phyloP scores from a whole-genome alignment of 768 basidiomycete genomes.

The Termitomyces sp. region DNA sequence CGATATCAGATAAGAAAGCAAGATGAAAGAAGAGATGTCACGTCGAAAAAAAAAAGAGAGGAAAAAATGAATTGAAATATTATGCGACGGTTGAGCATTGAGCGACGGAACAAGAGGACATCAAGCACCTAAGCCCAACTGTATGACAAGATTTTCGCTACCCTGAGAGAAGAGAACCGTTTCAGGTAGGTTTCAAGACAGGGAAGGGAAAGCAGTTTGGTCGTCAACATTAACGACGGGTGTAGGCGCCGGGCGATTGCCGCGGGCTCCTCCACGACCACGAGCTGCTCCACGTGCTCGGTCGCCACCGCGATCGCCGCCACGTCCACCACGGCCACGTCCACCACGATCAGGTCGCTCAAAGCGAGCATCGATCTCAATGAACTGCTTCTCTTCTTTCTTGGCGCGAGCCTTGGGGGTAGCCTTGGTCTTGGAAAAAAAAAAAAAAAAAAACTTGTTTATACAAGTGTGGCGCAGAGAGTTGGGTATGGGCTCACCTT shows the following conservation, averaged over 20 bases:
- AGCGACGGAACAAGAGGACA: conserved; percentile 9
- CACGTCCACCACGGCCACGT: conserved; percentile 47
- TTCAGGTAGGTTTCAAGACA: conserved; percentile 38
- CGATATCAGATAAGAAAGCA: conserved; percentile 15
- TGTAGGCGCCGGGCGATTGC: conserved; percentile 32
- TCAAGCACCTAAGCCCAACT: conserved; percentile 9
- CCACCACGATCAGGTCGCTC: conserved; percentile 73
- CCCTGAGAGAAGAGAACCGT: not conserved
- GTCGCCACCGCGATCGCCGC: conserved; percentile 38
- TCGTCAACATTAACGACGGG: conserved; percentile 69
- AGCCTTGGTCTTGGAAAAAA: conserved; percentile 49
- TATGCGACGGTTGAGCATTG: conserved; percentile 15
- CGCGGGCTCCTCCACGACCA: conserved; percentile 39
- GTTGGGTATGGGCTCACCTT: conserved; percentile 53
- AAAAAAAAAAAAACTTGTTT: not conserved
- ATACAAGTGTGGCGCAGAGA: not conserved
- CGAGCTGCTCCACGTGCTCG: conserved; percentile 21
- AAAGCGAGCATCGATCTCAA: conserved; percentile 90
- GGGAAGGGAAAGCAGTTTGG: conserved; percentile 84
- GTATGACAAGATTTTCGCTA: conserved; percentile 12
- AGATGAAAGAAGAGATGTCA: conserved; percentile 14
- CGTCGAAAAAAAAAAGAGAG: conserved; percentile 8
- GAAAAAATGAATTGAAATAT: conserved; percentile 11
- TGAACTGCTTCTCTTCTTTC: conserved; percentile 87
- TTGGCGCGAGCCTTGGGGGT: conserved; percentile 63